A percentile compares a stretch with the other conserved stretches of the same genome.
Evolutionary conservation across 2,329 filamentous ascomycete species (phyloP).

Genomic region (Ploettnerulaceae sp.): DNA sequence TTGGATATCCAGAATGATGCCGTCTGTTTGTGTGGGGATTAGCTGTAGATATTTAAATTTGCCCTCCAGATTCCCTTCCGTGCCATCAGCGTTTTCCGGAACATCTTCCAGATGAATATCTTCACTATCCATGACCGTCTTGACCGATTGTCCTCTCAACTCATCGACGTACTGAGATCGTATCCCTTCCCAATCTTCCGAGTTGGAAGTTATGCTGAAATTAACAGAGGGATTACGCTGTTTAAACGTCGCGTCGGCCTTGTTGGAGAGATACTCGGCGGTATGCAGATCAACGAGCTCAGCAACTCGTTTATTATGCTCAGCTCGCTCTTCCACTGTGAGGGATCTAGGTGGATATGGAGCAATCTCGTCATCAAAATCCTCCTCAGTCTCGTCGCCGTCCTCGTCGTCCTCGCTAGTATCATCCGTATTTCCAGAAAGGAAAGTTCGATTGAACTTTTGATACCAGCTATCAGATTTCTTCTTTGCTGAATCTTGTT

Average conservation of each 20-base stretch:
- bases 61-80: neutral
- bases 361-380: neutral
- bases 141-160: no score
- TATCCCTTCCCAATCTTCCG: no score
- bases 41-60: neutral
- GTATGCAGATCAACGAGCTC: neutral
- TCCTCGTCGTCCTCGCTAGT: no score
- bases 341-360: neutral
- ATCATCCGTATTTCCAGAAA: no score
- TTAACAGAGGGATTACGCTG: no score
- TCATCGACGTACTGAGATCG: no score
- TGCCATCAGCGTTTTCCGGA: no score
- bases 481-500: neutral
- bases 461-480: neutral
- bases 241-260: no score
- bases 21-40: constrained; percentile 14
- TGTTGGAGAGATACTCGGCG: neutral
- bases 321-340: neutral
- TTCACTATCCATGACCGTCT: neutral
- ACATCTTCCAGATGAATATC: neutral
- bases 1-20: constrained; percentile 20
- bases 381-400: neutral
- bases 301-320: neutral
- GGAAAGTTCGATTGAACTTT: no score
- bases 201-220: no score